Percentiles rank a stretch among this genome's conserved stretches.
These are phyloP conservation scores for Ophidiomyces ophidiicola DNA, from an alignment of 2,329 filamentous ascomycete genomes.

Conservation along the genomic window DNA sequence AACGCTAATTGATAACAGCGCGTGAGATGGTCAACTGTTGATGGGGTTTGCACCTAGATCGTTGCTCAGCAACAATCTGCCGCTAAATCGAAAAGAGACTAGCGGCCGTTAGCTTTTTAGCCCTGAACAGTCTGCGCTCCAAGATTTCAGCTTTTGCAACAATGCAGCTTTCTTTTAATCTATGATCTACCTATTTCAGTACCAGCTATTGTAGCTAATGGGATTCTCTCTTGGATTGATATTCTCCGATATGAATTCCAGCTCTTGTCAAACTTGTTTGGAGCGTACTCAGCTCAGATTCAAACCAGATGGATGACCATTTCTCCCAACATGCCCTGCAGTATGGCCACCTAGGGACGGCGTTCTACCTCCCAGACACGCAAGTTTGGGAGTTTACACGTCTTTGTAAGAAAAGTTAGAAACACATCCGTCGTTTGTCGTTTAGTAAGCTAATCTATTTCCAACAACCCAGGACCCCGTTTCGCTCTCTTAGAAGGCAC, in stretches of 20 bases:
- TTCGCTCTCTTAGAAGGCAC: conserved; percentile 2
- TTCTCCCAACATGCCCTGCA: conserved; percentile 37
- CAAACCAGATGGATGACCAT: conserved; percentile 47
- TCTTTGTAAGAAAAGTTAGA: not conserved
- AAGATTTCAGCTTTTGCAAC: not conserved
- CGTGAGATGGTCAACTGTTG: too few species aligned
- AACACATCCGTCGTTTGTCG: too few species aligned
- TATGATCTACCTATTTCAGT: not conserved
- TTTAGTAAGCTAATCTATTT: too few species aligned
- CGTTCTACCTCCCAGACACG: conserved; percentile 38
- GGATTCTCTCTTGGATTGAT: conserved; percentile 15
- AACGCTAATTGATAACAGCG: too few species aligned
- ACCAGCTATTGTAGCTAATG: not conserved
- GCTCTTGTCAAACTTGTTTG: conserved; percentile 16
- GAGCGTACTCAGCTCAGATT: conserved; percentile 22
- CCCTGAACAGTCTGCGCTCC: not conserved
- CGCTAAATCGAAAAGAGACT: not conserved
- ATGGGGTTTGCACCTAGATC: too few species aligned
- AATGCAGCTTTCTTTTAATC: conserved; percentile 1
- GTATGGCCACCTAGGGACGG: conserved; percentile 46
- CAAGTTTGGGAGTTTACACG: conserved; percentile 40
- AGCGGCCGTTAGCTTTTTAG: not conserved
- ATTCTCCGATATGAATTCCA: conserved; percentile 19
- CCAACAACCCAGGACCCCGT: not conserved
- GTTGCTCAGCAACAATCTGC: conserved; percentile 7